Conservation (phyloP, 1,139 yeast species). For the Debaryomycetaceae sp. region DNA sequence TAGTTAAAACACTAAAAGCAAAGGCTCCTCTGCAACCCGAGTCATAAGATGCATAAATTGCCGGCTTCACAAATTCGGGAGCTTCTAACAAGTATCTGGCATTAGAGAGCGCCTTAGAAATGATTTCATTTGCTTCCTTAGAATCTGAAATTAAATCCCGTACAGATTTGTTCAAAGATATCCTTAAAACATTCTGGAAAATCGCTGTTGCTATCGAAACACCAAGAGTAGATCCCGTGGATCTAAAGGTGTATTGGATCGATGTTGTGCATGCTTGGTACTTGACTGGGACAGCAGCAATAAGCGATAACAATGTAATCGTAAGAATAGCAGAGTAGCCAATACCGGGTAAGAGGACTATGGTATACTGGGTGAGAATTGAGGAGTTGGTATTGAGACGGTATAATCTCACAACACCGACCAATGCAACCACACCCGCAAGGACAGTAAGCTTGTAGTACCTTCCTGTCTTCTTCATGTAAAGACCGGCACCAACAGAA, state of each 20-base stretch:
- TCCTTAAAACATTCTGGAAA: slow-evolving; percentile 41
- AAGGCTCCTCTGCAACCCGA: slow-evolving; percentile 53
- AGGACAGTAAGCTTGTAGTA: slow-evolving; percentile 51
- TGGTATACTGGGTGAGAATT: slow-evolving; percentile 25
- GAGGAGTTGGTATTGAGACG: slow-evolving; percentile 42
- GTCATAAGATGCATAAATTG: slow-evolving; percentile 47
- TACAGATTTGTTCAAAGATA: slow-evolving; percentile 16
- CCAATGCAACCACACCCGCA: slow-evolving; percentile 41
- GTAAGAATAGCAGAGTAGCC: slow-evolving; percentile 64
- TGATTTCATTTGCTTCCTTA: slow-evolving; percentile 37
- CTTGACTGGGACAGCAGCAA: slow-evolving; percentile 58
- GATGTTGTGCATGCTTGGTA: slow-evolving; percentile 73
- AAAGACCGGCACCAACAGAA: slow-evolving; percentile 64
- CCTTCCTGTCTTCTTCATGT: slow-evolving; percentile 67
- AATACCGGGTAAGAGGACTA: slow-evolving; percentile 48
- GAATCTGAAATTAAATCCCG: slow-evolving; percentile 25
- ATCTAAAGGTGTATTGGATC: slow-evolving; percentile 70
- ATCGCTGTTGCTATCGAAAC: slow-evolving; percentile 67
- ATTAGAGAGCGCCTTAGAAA: slow-evolving; percentile 50
- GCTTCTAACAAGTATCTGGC: slow-evolving; percentile 53
- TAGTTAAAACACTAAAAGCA: slow-evolving; percentile 36
- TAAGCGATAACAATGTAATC: slow-evolving; percentile 62
- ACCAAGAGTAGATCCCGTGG: slow-evolving; percentile 72
- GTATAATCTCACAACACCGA: slow-evolving; percentile 44
- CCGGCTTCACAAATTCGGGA: slow-evolving; percentile 45